A percentile compares a stretch with the other conserved stretches of the same genome.
These are phyloP conservation scores for Shiraia sp. DNA, from an alignment of 2,329 filamentous ascomycete species.

Conservation along the genomic window DNA sequence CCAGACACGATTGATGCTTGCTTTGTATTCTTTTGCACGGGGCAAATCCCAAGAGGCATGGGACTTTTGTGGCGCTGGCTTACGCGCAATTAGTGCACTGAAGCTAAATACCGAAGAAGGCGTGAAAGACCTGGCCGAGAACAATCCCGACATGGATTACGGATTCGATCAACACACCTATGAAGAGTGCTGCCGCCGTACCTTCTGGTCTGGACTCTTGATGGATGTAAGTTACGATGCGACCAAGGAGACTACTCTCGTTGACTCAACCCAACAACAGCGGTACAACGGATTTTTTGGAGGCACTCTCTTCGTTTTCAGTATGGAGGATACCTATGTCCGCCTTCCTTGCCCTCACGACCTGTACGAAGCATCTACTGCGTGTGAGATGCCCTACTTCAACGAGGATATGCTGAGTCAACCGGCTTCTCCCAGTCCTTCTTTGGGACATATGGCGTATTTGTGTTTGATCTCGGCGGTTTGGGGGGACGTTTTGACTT, in stretches of 20 bases:
- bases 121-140: constrained; percentile 47
- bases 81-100: constrained; percentile 62
- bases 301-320: constrained; percentile 58
- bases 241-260: constrained; percentile 34
- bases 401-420: constrained; percentile 55
- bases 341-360: constrained; percentile 66
- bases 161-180: constrained; percentile 62
- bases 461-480: constrained; percentile 66
- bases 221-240: constrained; percentile 60
- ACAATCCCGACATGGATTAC: constrained; percentile 57
- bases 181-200: constrained; percentile 69
- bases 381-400: constrained; percentile 64
- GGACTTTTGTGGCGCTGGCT: constrained; percentile 66
- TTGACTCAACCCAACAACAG: constrained; percentile 41
- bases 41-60: constrained; percentile 63
- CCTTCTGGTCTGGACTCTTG: constrained; percentile 72
- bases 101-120: constrained; percentile 67
- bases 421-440: constrained; percentile 33
- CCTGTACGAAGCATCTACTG: constrained; percentile 64
- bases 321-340: constrained; percentile 67
- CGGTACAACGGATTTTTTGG: constrained; percentile 63
- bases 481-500: constrained; percentile 67
- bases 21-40: constrained; percentile 67
- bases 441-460: constrained; percentile 59
- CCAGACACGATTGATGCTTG: constrained; percentile 68